Conservation (phyloP, 495 filamentous ascomycete species). For the Staphylotrichum longicolle region DNA sequence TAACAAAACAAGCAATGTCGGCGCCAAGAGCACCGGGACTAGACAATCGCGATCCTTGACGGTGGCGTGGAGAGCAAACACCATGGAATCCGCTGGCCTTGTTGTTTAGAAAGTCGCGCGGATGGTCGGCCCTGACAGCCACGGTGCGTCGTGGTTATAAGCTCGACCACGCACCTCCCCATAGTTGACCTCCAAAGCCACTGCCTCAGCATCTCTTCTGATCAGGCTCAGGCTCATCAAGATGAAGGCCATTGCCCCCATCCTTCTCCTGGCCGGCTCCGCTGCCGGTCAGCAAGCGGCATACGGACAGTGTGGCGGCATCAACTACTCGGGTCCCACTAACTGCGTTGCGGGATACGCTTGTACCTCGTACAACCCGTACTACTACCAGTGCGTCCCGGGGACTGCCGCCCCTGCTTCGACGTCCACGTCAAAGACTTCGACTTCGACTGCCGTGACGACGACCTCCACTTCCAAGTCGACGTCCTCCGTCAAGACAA, state of each 20-base stretch:
- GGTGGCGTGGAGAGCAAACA: neutral
- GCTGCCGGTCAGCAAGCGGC: neutral
- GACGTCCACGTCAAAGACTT: neutral
- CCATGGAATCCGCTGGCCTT: no score
- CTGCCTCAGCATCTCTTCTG: neutral
- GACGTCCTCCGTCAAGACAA: neutral
- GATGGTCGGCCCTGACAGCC: neutral
- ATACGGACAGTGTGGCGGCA: neutral
- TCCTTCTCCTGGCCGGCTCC: neutral
- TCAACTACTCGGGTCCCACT: neutral
- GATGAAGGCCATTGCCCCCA: neutral
- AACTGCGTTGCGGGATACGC: neutral
- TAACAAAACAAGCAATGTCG: neutral
- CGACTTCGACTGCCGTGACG: neutral
- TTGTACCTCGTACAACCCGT: neutral
- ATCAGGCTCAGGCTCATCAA: neutral
- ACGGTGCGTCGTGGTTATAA: neutral
- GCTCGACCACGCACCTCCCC: neutral
- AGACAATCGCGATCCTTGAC: neutral
- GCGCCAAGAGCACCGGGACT: neutral
- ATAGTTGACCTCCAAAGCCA: neutral
- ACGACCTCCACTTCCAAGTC: neutral
- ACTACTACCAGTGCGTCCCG: neutral
- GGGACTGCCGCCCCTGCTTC: neutral
- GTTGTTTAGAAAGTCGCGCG: neutral